Evolutionary conservation across 2,329 filamentous ascomycete genomes (phyloP), one percentile per base, ranked within the genome.

Genomic region (Colletotrichum acutatum): DNA sequence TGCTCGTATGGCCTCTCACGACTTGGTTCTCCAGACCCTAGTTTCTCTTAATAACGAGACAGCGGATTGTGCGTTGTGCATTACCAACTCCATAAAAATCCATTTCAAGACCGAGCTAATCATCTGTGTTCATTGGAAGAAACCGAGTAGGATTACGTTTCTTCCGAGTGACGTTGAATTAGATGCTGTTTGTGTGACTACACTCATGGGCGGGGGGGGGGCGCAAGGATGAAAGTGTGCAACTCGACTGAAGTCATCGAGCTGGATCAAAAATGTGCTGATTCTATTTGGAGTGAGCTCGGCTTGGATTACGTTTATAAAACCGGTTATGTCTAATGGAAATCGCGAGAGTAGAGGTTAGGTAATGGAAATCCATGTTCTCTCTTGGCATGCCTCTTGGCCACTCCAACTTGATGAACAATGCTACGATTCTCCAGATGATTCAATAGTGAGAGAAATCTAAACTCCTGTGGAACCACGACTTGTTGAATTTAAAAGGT

Each of bases 301-400:
- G 37, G 24, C 37, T 37, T 26, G 14, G 30, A 71, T 71, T 71
- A 68, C 64, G 64, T 71, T 72, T 72, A 22, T 58, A 42, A 58
- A 62, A 32, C n/a, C 19, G 5, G 19, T 37, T 30, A 58, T 72
- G 24, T 72, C 69, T 68, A 72, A 63, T 72, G 16, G 65, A 59
- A 72, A 68, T 54, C 24, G 16, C 11, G 19, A 57, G 19, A 32
- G 53, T 42, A 16, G 16, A 58, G 30, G 58, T 72, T 72, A 72
- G 65, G 65, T 63, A 68, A 72, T 68, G 42, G 53, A 24, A 59
- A 68, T 52, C 69, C 69, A 52, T 52, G 37, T 5, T 32, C 24
- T 42, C 54, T 16, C 69, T 72, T 72, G 64, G 64, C 69, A 42
- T n/a, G 16, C 42, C 14, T 52, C 65, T 72, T 63, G 64, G 69